A percentile compares a stretch with the other conserved stretches of the same genome.
Evolutionary conservation across 257 asterid species (phyloP).

Genomic region (Cynanchum wilfordii): DNA sequence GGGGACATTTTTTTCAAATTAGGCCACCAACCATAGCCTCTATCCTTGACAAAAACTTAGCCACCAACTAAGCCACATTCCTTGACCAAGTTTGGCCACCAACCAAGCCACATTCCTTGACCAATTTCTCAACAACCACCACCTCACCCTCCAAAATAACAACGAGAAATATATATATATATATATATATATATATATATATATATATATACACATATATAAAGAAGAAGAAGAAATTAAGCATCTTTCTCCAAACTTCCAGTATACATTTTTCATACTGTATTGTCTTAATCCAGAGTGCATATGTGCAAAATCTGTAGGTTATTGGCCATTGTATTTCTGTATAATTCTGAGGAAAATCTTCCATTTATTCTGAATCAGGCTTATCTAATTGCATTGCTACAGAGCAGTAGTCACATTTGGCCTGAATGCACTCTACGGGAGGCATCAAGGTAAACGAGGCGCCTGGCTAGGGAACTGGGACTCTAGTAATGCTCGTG

Average conservation of each 20-base stretch:
- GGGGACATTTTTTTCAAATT: too few relatives aligned
- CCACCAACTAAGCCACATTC: too few relatives aligned
- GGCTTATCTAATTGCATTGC: slow-evolving; percentile 4
- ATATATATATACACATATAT: too few relatives aligned
- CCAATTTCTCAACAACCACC: too few relatives aligned
- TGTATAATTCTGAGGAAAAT: neutral
- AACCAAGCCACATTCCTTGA: too few relatives aligned
- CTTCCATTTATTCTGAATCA: neutral
- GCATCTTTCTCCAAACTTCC: neutral
- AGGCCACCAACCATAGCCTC: too few relatives aligned
- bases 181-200: too few relatives aligned
- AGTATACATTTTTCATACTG: neutral
- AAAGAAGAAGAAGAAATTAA: too few relatives aligned
- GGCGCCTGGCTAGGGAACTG: slow-evolving; percentile 74
- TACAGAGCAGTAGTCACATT: slow-evolving; percentile 73
- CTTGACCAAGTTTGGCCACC: too few relatives aligned
- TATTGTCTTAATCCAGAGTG: neutral
- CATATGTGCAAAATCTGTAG: neutral
- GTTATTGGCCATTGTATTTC: neutral
- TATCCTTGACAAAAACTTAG: too few relatives aligned
- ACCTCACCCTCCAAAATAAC: neutral
- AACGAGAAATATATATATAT: too few relatives aligned
- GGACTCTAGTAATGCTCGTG: slow-evolving; percentile 67
- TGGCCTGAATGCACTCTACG: slow-evolving; percentile 85
- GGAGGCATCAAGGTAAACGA: slow-evolving; percentile 47